Conservation (phyloP, 2,329 filamentous ascomycete species). For the Penicillium sp. region DNA sequence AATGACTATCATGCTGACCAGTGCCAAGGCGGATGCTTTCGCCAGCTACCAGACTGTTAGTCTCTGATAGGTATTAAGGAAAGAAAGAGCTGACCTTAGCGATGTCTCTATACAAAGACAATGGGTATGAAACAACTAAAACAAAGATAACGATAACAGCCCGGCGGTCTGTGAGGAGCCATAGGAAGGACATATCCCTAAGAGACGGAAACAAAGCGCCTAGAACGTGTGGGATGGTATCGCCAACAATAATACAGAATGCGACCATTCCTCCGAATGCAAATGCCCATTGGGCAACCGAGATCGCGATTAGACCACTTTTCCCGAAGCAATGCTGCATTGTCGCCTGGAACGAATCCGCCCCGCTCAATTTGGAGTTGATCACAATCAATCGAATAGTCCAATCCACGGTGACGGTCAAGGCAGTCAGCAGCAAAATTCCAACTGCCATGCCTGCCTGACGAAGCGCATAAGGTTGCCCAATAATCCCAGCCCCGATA, state of each 20-base stretch:
- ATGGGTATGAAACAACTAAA: slow-evolving; percentile 79
- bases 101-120: slow-evolving; percentile 94
- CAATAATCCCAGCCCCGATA: slow-evolving; percentile 71
- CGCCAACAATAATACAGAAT: slow-evolving; percentile 95
- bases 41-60: slow-evolving; percentile 64
- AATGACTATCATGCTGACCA: slow-evolving; percentile 91
- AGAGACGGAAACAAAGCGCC: slow-evolving; percentile 76
- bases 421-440: slow-evolving; percentile 68
- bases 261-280: slow-evolving; percentile 98
- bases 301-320: slow-evolving; percentile 83
- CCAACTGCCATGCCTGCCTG: slow-evolving; percentile 86
- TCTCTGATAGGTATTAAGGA: not conserved
- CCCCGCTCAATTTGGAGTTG: slow-evolving; percentile 94
- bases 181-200: slow-evolving; percentile 69
- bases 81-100: slow-evolving; percentile 66
- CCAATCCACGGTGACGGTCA: slow-evolving; percentile 92
- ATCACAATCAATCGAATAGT: slow-evolving; percentile 95
- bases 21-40: slow-evolving; percentile 88
- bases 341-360: slow-evolving; percentile 91
- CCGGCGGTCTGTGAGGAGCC: slow-evolving; percentile 75
- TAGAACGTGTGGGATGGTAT: slow-evolving; percentile 90
- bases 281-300: slow-evolving; percentile 93
- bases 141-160: slow-evolving; percentile 87
- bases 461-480: slow-evolving; percentile 92
- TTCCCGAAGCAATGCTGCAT: slow-evolving; percentile 94